Base-by-base conservation (phyloP, 2,329 filamentous ascomycete species). In the Penicillium olsonii region DNA sequence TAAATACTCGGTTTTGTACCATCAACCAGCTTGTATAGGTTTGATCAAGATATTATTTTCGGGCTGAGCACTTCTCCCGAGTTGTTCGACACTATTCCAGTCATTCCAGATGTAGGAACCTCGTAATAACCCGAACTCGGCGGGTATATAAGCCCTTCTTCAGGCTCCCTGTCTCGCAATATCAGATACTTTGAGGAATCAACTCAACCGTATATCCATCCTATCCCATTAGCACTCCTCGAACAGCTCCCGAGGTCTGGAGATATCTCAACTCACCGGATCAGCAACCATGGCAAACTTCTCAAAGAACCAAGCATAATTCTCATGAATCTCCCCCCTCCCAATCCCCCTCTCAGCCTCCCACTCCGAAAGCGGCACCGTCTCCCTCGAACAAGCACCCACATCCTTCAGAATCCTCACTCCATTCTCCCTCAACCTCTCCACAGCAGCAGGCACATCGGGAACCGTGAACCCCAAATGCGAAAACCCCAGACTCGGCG, bases 401-500 rank as follows among this genome's bases (percentile, higher is more conserved):
- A 68, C 14, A 27, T 72, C 66, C 61, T 73, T 72, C 11, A 72
- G 18, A 34, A 73, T 52, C 14, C 38, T 45, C n/a, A 72, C 68
- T 0, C 68, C 68, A 12, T 51, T 52, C 0, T 38, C 53, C 46
- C 52, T 58, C 51, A 72, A 44, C 17, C 68, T 54, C 44, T 65
- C 51, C 49, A 73, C 42, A 1, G 70, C 59, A 24, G 37, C 59
- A 5, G 38, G 9, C 0, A 72, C 68, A 58, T 71, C 62, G n/a
- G 69, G 68, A 6, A 73, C 69, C 4, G 68, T 68, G 42, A 72
- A 72, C 0, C 70, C 70, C 31, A 73, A 34, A 59, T 72, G 70
- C 9, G 67, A 64, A 37, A 72, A 72, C 0, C 70, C 70, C 34
- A 73, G 44, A 38, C 64, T 41, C 9, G 69, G 69, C n/a, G 68